Base-by-base conservation (phyloP, 2,329 filamentous ascomycete species). In the Paracoccidioides brasiliensis region DNA sequence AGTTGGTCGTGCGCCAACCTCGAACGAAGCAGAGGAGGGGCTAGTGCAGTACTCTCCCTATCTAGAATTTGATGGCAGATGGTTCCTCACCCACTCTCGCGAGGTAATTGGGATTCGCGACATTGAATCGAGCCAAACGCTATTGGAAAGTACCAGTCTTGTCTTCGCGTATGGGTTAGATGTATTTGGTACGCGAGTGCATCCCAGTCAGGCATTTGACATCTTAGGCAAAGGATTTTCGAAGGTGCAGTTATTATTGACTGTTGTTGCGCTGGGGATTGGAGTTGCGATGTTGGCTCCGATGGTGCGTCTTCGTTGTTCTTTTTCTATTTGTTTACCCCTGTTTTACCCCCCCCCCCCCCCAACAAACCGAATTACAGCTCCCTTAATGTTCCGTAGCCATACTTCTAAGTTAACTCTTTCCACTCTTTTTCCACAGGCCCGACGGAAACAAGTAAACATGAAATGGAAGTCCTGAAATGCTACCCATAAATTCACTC, bases 151-250 rank as follows among this genome's bases (percentile, higher is more conserved):
- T 72, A 97, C 93, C 0, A 91, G 86, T 64, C 70, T 97, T 55
- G 80, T 98, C 10, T 85, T 96, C 64, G 90, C 89, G 0, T 95
- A 86, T 65, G 93, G 93, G 3, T 69, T 89, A 12, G 93, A 98
- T 68, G 75, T 97, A 1, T 98, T 94, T 62, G 90, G 87, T 12
- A 91, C 90, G 0, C 78, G 90, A 53, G 81, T 94, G 9, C 82
- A 85, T n/a, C 93, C 93, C 0, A 95, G 89, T 70, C 83, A 86
- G 63, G 80, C 86, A 14, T 98, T 98, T 70, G 93, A 98, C 72
- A 82, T 97, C 44, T 74, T 98, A 14, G 93, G 90, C 59, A 93
- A 90, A 72, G 88, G 88, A 2, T 98, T 98, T 71, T 93, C 91
- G 68, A 96, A 95, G 76, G 67, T 90, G 55, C 86, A 90, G 63